Evolutionary conservation across 768 basidiomycete species (phyloP), one percentile per base, ranked within the genome.

Genomic region (Chiua virens): DNA sequence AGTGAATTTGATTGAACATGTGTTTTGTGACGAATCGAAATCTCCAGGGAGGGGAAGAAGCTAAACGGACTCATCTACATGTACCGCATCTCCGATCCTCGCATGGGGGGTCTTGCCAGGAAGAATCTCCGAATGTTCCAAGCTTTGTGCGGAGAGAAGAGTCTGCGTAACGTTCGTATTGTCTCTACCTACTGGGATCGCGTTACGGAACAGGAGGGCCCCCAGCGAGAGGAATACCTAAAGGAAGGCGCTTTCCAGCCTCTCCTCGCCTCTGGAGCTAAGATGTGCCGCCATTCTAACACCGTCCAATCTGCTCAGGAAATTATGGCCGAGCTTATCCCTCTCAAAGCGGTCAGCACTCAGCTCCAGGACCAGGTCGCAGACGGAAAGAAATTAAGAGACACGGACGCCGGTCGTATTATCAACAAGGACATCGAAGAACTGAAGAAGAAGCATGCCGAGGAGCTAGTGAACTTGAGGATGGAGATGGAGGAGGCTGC

Each of bases 351-450:
- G 0, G 36, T 69, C 2, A 59, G 70, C 2, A 64, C 80, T 7
- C 72, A 70, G 27, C 76, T 83, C 37, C 79, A 81, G 57, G 56
- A 63, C 10, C 79, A 83, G 54, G 65, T 81, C 1, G 71, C 71
- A 30, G 64, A 72, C 35, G 62, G 70, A 4, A 71, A 73, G 42
- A 65, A 72, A 32, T 70, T 81, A n/a, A 60, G 68, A 2, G 65
- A 81, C 46, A 80, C 81, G 2, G 61, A 63, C 1, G 80, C 79
- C 63, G 59, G 28, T 76, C 78, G 54, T 63, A 80, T 9, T 69
- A 70, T 49, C 64, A 69, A 22, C 8, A 78, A 79, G 38, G 61
- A 79, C 0, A 66, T 70, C 49, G 72, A 69, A 41, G 74, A 77
- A 58, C 68, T 72, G 30, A 56, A 71, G 53, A 67, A 69, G 39